Base-by-base conservation (phyloP, 2,329 filamentous ascomycete species). In the Arachnomyces sp. region DNA sequence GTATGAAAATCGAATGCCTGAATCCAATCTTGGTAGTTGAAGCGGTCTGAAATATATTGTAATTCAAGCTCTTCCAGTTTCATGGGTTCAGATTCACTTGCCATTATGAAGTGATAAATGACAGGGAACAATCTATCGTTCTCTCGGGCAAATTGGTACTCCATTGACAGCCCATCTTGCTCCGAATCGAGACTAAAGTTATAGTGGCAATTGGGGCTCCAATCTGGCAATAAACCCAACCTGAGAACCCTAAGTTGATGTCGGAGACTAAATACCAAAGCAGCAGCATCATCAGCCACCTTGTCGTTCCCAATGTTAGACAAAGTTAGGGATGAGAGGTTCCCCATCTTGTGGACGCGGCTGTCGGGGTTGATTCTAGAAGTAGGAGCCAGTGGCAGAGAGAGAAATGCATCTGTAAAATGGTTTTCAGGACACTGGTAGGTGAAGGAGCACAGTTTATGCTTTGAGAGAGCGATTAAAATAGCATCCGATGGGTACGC, bases 41-140 rank as follows among this genome's bases (percentile, higher is more conserved):
- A 17, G 18, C 28, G 2, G 15, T 12, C 14, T 12, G 8, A 28
- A 17, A 2, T 18, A 9, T 12, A 17, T 11, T 11, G 34, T 18
- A 36, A 12, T 15, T 17, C 34, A 8, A 36, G 15, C 15, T 36
- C 34, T 11, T 36, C 34, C 11, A 36, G 34, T 15, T 36, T 12
- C 34, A 36, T 20, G 13, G 18, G 34, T 11, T 17, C 11, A 12
- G 18, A 11, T 7, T 36, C 14, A 17, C 11, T 28, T 11, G 34
- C 34, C 13, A 28, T 17, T 8, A 36, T 15, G 15, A 36, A 36
- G 14, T 28, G 18, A 15, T 36, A 3, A 15, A 36, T 17, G 12
- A 36, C 8, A 8, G 34, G 34, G 18, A 20, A 28, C 11, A 36
- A 15, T 15, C 15, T 12, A 28, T 36, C 34, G 15, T 12, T 28